Conservation (phyloP, 164 flowering plant genomes). For the Buxus sempervirens region DNA sequence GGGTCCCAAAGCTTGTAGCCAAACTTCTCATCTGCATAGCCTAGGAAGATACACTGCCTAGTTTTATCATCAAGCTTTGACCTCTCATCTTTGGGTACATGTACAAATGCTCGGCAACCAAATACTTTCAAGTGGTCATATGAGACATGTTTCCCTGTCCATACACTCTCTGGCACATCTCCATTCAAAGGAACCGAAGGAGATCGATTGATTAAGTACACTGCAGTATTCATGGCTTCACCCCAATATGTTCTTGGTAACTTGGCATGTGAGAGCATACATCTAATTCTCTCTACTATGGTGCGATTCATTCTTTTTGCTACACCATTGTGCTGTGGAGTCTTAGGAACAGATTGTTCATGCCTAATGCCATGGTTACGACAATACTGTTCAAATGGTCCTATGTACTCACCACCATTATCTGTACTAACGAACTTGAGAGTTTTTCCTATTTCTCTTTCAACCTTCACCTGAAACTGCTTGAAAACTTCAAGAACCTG, state of each 20-base stretch:
- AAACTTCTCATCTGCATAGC: conserved; percentile 10
- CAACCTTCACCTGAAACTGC: conserved; percentile 9
- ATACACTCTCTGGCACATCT: not conserved
- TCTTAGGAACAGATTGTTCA: conserved; percentile 6
- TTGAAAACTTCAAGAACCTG: conserved; percentile 14
- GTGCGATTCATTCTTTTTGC: conserved; percentile 15
- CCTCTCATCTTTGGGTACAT: conserved; percentile 16
- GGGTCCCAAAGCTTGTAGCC: conserved; percentile 13
- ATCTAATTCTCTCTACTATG: not conserved
- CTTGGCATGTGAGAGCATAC: conserved; percentile 12
- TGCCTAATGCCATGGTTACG: conserved; percentile 1
- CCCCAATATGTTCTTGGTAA: conserved; percentile 1
- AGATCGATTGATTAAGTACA: conserved; percentile 5
- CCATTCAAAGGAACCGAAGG: conserved; percentile 10
- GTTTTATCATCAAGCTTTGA: conserved; percentile 11
- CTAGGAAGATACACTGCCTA: conserved; percentile 6
- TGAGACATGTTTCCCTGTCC: conserved; percentile 5
- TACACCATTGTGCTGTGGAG: conserved; percentile 13
- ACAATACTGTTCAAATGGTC: conserved; percentile 15
- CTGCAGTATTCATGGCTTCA: not conserved
- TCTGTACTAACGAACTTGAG: conserved; percentile 12
- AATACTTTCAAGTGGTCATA: conserved; percentile 8
- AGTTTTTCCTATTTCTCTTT: conserved; percentile 7
- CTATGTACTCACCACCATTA: conserved; percentile 18
- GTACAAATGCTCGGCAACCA: conserved; percentile 15